A percentile compares a stretch with the other conserved stretches of the same genome.
These are phyloP conservation scores for Aspergillus steynii DNA, from an alignment of 495 filamentous ascomycete species.

Conservation along the genomic window DNA sequence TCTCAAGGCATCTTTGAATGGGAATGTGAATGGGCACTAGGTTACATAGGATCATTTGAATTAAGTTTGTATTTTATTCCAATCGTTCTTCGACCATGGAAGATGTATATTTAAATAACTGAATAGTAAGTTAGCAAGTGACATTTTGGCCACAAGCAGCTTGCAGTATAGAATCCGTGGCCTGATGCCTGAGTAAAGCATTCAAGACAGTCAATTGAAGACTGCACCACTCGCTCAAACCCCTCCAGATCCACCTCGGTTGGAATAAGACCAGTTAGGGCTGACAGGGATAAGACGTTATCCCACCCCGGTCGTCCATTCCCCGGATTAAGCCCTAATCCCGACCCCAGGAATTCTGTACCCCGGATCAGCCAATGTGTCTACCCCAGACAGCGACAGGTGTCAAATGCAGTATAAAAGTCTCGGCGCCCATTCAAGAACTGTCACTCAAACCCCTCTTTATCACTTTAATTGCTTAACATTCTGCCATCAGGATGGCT, in stretches of 20 bases:
- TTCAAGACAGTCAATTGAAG: no score
- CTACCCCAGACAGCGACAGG: background rate
- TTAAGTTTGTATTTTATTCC: no score
- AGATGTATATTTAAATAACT: background rate
- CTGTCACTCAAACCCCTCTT: background rate
- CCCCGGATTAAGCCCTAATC: background rate
- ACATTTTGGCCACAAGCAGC: no score
- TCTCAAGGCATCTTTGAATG: background rate
- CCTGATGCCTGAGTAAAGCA: no score
- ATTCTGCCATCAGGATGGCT: background rate
- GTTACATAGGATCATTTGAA: no score
- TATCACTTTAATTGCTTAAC: background rate
- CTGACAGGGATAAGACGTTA: no score
- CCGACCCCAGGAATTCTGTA: background rate
- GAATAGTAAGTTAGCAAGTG: no score
- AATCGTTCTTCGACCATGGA: no score
- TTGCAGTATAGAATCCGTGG: no score
- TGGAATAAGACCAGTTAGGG: background rate
- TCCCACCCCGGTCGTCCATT: background rate
- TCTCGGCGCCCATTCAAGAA: background rate
- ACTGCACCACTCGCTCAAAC: no score
- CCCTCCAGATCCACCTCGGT: background rate
- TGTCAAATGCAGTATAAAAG: conserved; percentile 2
- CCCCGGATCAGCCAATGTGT: background rate
- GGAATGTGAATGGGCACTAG: background rate